These are phyloP conservation scores for Clarireedia hainanense DNA, from an alignment of 2,329 filamentous ascomycete species.

Conservation along the genomic window DNA sequence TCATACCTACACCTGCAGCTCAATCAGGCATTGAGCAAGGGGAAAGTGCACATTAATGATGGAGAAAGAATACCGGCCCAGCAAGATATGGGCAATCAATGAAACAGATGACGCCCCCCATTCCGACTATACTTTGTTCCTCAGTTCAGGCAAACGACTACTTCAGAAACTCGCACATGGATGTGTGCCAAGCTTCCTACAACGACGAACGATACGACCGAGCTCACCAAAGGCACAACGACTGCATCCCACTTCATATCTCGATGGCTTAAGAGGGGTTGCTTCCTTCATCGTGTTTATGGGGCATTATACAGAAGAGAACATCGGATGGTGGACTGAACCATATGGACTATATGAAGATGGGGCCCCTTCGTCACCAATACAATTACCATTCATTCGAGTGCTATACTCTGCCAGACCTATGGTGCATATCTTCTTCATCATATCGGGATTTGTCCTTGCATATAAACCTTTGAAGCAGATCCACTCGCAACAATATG, in stretches of 20 bases:
- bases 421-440: constrained; percentile 45
- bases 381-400: constrained; percentile 39
- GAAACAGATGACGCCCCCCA: constrained; percentile 5
- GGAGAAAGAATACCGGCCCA: background rate
- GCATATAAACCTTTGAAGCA: constrained; percentile 37
- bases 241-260: constrained; percentile 34
- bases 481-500: constrained; percentile 33
- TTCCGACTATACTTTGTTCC: constrained; percentile 15
- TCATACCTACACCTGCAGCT: background rate
- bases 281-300: constrained; percentile 41
- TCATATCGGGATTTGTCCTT: constrained; percentile 43
- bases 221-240: constrained; percentile 17
- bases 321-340: constrained; percentile 32
- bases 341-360: constrained; percentile 27
- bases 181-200: constrained; percentile 29
- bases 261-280: constrained; percentile 43
- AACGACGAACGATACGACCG: constrained; percentile 25
- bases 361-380: constrained; percentile 30
- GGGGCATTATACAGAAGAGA: constrained; percentile 37
- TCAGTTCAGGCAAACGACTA: constrained; percentile 18
- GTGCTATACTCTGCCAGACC: constrained; percentile 38
- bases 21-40: constrained; percentile 4
- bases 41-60: background rate
- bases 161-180: constrained; percentile 22
- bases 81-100: constrained; percentile 1